Evolutionary conservation across 2,329 filamentous ascomycete genomes (phyloP).

Genomic region (Aureobasidium sp.): DNA sequence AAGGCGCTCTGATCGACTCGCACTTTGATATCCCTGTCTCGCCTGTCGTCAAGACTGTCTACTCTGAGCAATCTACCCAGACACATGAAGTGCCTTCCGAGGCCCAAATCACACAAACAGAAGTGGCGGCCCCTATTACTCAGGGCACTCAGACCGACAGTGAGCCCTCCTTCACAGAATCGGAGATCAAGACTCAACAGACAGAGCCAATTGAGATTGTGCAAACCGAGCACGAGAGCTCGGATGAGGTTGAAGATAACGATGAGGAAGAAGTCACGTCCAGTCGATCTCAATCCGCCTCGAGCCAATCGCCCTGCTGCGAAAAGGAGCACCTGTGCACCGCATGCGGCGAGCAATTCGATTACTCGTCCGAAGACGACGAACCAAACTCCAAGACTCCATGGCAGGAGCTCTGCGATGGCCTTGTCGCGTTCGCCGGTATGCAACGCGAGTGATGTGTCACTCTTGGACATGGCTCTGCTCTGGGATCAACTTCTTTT

Average conservation of each 20-base stretch:
- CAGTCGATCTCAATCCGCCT: neutral
- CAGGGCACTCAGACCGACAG: neutral
- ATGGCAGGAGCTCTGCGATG: slow-evolving; percentile 27
- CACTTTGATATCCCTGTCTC: slow-evolving; percentile 9
- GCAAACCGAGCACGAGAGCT: neutral
- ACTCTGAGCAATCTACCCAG: slow-evolving; percentile 12
- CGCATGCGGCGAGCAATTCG: neutral
- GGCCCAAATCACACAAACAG: neutral
- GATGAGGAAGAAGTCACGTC: neutral
- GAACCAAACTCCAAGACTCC: slow-evolving; percentile 18
- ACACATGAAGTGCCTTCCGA: neutral
- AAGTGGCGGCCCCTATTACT: neutral
- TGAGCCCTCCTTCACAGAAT: neutral
- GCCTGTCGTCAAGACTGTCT: slow-evolving; percentile 14
- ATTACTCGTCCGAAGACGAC: slow-evolving; percentile 10
- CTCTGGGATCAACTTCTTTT: neutral
- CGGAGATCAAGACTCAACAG: slow-evolving; percentile 7
- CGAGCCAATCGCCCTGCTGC: neutral
- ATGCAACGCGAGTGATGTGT: slow-evolving; percentile 18
- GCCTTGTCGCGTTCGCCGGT: slow-evolving; percentile 23
- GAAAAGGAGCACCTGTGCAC: neutral
- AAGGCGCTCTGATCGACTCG: neutral
- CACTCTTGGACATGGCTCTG: neutral
- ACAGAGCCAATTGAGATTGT: slow-evolving; percentile 10
- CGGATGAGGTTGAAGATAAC: neutral